Base-by-base conservation (phyloP, 2,329 filamentous ascomycete species). In the Hypoxylon sp. region DNA sequence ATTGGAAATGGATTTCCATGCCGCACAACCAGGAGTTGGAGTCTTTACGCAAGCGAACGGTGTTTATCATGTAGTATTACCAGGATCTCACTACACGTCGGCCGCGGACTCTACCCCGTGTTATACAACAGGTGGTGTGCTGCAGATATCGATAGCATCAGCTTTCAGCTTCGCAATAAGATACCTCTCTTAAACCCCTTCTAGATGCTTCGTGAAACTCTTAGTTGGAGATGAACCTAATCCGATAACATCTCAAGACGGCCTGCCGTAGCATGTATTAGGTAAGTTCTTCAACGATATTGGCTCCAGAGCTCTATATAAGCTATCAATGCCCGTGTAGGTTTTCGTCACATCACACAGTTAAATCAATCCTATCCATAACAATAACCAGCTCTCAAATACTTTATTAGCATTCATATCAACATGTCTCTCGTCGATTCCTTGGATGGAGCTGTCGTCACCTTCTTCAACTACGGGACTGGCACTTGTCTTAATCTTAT, bases 401-500 rank as follows among this genome's bases (percentile, higher is more conserved):
- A 50, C 8, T 11, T n/a, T 29, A n/a, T 42, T 33, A 19, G 19
- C 1, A 54, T 39, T 54, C 14, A 14, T 5, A 29, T 17, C 29
- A 59, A 13, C 44, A 60, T 60, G 58, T 51, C 35, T 52, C 39
- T 10, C 22, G 3, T 19, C 14, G 35, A 52, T 26, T 17, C 17
- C 26, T 26, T 51, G n/a, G 54, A 65, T 26, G 62, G 62, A 11
- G 37, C 62, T n/a, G 24, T 59, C 17, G 44, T 65, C 29, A 33
- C 17, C 47, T 58, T 65, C 54, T 26, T 65, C 14, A 65, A 65
- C 62, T 59, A 65, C n/a, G 54, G 54, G 29, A 54, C 57, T 37
- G 57, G 50, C 63, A 51, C 63, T 33, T 48, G 29, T 11, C 14
- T 60, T 31, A 54, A 65, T 26, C 62, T 65, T 14, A 31, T 54